Conservation (phyloP, 192 early-diverging fungal genomes). For the Entophlyctis luteolus region DNA sequence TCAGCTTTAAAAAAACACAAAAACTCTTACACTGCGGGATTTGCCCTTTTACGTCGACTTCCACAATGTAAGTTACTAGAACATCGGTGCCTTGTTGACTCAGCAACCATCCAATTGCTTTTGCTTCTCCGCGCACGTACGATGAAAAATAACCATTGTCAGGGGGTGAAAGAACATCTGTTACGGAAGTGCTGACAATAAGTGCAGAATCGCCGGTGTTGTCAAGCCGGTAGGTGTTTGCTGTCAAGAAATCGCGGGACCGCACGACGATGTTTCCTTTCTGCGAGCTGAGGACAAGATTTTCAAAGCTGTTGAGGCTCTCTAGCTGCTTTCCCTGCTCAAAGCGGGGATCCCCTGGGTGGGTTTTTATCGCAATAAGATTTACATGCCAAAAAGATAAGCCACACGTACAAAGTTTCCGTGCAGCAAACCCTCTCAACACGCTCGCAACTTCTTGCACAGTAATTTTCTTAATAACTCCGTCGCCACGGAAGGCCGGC, state of each 20-base stretch:
- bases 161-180: neutral
- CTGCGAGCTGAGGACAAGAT: conserved; percentile 5
- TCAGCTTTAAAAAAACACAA: neutral
- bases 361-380: neutral
- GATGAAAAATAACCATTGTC: neutral
- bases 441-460: conserved; percentile 23
- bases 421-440: conserved; percentile 12
- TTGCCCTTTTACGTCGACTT: conserved; percentile 12
- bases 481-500: conserved; percentile 17
- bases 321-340: conserved; percentile 16
- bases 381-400: neutral
- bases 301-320: neutral
- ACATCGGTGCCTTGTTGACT: neutral
- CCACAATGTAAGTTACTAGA: conserved; percentile 11
- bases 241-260: conserved; percentile 14
- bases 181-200: conserved; percentile 6
- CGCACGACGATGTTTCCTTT: conserved; percentile 11
- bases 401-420: neutral
- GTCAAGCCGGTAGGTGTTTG: conserved; percentile 1
- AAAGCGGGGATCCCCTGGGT: conserved; percentile 22
- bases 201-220: neutral
- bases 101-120: conserved; percentile 8
- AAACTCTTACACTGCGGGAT: conserved; percentile 8
- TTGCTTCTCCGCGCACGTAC: conserved; percentile 9
- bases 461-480: neutral